A percentile compares a stretch with the other conserved stretches of the same genome.
Conservation (phyloP, 495 filamentous ascomycete species). For the Cercophora samala region DNA sequence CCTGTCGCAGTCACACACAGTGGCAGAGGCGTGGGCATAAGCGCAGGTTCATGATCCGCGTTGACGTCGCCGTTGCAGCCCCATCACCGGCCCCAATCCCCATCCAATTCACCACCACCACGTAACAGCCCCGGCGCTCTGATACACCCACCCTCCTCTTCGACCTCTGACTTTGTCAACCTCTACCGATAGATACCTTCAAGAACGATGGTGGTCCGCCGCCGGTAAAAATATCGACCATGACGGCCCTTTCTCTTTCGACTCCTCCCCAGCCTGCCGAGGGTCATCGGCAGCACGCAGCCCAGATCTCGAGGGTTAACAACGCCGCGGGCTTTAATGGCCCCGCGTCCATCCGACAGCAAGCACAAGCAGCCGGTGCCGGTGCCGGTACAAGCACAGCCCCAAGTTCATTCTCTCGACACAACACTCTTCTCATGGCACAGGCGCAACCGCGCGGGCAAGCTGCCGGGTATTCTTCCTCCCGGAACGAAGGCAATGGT, state of each 20-base stretch:
- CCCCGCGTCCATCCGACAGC: slow-evolving; percentile 19
- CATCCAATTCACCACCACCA: not conserved
- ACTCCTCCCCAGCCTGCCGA: slow-evolving; percentile 18
- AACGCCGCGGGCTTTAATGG: slow-evolving; percentile 15
- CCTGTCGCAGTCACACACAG: not conserved
- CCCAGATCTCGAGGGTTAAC: slow-evolving; percentile 16
- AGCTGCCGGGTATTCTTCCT: not conserved
- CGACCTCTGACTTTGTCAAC: not conserved
- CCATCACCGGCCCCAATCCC: not conserved
- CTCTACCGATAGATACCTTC: not conserved
- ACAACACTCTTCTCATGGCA: not conserved
- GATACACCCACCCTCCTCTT: not conserved
- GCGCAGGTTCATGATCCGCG: slow-evolving; percentile 4
- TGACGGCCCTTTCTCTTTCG: slow-evolving; percentile 34
- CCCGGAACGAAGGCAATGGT: slow-evolving; percentile 5
- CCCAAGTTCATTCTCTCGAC: not conserved
- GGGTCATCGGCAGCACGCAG: slow-evolving; percentile 20
- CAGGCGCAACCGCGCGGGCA: not conserved
- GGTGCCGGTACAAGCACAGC: not conserved
- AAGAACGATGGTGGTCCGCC: slow-evolving; percentile 22
- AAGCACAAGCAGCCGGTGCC: not conserved
- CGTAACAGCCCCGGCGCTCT: not conserved
- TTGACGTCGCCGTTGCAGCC: slow-evolving; percentile 10
- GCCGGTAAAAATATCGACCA: slow-evolving; percentile 21
- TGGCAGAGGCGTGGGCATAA: not conserved